Conservation (phyloP, 225 moss, liverwort and hornwort species). For the Neckera pumila region DNA sequence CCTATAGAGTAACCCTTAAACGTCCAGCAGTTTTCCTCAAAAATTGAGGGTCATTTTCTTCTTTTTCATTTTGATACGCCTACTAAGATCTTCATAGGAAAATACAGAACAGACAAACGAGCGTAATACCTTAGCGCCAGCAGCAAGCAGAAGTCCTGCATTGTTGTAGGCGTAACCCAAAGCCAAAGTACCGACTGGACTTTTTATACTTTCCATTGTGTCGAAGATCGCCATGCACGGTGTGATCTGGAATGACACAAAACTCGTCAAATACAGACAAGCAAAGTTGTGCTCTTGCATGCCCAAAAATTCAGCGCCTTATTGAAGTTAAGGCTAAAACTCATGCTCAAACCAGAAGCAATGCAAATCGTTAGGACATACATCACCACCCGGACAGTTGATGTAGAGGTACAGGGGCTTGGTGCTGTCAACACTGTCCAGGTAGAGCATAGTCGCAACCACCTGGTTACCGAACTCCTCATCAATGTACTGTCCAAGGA, state of each 20-base stretch:
- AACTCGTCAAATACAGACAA: not conserved
- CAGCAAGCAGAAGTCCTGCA: constrained; percentile 87
- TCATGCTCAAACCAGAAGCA: not conserved
- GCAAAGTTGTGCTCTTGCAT: not conserved
- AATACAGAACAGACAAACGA: not conserved
- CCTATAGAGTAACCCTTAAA: not conserved
- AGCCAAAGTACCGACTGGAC: constrained; percentile 87
- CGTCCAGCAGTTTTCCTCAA: not conserved
- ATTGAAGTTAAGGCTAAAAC: not conserved
- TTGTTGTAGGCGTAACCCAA: constrained; percentile 98
- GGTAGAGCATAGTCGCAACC: constrained; percentile 91
- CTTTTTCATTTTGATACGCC: not conserved
- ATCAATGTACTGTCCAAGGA: constrained; percentile 95
- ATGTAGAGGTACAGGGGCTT: constrained; percentile 92
- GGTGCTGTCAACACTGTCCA: constrained; percentile 85
- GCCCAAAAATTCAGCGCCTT: not conserved
- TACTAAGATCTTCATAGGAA: not conserved
- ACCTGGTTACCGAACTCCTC: constrained; percentile 98
- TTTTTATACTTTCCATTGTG: constrained; percentile 88
- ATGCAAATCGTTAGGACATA: constrained; percentile 18
- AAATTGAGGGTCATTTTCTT: not conserved
- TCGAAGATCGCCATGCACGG: constrained; percentile 93
- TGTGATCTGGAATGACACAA: constrained; percentile 59
- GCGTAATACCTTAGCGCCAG: constrained; percentile 70
- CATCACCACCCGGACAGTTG: constrained; percentile 98